A percentile compares a stretch with the other conserved stretches of the same genome.
phyloP scores from a whole-genome alignment of 2,329 filamentous ascomycete genomes.

The Camillea tinctor region DNA sequence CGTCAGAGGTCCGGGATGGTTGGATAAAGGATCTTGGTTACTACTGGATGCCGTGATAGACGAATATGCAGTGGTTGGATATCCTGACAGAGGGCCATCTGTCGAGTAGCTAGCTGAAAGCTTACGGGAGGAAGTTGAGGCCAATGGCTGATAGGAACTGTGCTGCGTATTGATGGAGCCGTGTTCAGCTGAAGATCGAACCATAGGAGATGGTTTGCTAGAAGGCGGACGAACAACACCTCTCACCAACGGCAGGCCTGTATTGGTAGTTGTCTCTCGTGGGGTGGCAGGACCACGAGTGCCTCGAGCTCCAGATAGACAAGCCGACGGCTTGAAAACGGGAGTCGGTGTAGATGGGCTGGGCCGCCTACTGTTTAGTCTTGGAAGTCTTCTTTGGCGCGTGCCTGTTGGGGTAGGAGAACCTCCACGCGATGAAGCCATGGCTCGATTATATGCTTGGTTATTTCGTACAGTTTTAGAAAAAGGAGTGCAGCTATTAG shows the following conservation, averaged over 20 bases:
- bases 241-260: background rate
- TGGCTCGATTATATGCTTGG: background rate
- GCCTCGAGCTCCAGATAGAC: background rate
- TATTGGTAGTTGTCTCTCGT: background rate
- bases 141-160: background rate
- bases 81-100: background rate
- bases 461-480: background rate
- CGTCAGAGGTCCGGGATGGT: conserved; percentile 11
- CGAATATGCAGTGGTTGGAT: background rate
- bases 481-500: background rate
- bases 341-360: background rate
- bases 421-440: background rate
- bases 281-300: background rate
- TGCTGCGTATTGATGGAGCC: background rate
- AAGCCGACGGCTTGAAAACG: background rate
- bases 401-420: background rate
- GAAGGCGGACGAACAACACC: background rate
- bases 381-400: background rate
- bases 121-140: background rate
- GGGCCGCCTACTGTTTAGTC: background rate
- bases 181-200: background rate
- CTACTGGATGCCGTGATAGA: background rate
- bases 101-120: background rate
- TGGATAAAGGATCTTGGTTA: background rate
- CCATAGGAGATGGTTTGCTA: background rate